Evolutionary conservation across 2,329 filamentous ascomycete species (phyloP), one percentile per base, ranked within the genome.

Genomic region (Tolypocladium tropicale): DNA sequence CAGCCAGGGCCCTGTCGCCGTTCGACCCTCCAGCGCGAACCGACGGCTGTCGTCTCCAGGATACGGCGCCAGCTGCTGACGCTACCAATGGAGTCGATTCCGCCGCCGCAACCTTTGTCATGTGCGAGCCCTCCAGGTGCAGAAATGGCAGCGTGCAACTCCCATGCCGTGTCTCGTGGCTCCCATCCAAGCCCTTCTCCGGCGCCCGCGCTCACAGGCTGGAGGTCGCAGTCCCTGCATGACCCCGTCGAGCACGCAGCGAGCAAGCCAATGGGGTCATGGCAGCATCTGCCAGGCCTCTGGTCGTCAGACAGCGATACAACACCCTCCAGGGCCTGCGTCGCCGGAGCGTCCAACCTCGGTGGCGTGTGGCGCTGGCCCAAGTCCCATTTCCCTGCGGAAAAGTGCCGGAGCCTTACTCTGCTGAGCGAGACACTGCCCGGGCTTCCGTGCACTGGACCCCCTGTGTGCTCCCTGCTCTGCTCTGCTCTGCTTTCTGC

Each of bases 321-420:
- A 6, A 25, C 11, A 12, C 46, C 28, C 28, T 11, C 25, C 25
- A 12, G 25, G 9, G 14, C 25, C 14, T 28, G n/a, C n/a, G n/a
- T n/a, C n/a, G n/a, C 14, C 25, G n/a, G 43, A 16, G 41, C 41
- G 12, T 30, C 50, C 50, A 23, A 7, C 50, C 11, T 52, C 21
- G 23, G 51, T 53, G 51, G 51, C 51, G 34, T 39, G 23, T 53
- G 34, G 33, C 51, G 33, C 51, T 37, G 51, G 14, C 34, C 36
- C 9, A n/a, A 25, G 33, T 37, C 32, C 50, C 21, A 61, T 59
- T 55, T 58, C 60, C 62, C 63, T 64, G 65, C 61, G 60, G 63
- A 67, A 50, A 63, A 67, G 63, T 67, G 65, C 65, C 65, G 65
- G 63, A 65, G 65, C 64, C 65, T 64, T 65, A 63, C 11, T 30